Evolutionary conservation across 2,329 filamentous ascomycete genomes (phyloP).

Genomic region (Ophiostoma quercus): DNA sequence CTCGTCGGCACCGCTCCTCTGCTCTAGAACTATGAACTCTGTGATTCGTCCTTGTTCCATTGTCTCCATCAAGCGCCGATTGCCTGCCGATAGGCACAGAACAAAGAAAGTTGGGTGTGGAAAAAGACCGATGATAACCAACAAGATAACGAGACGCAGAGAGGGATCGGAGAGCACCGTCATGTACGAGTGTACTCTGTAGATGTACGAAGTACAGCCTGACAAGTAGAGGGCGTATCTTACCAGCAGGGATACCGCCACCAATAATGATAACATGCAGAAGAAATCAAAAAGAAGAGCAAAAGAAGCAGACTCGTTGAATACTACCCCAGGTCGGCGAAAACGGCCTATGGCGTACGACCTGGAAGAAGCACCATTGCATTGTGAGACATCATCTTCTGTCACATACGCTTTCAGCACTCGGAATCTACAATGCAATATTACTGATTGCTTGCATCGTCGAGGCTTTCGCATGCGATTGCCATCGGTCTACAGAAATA

Average conservation of each 20-base stretch:
- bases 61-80: neutral
- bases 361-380: neutral
- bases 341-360: neutral
- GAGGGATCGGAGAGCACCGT: neutral
- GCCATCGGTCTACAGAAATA: neutral
- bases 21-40: neutral
- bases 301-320: neutral
- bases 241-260: neutral
- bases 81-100: neutral
- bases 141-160: neutral
- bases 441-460: neutral
- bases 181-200: neutral
- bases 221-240: neutral
- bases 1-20: neutral
- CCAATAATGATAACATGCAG: neutral
- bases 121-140: neutral
- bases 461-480: neutral
- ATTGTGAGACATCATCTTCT: neutral
- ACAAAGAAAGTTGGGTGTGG: conserved; percentile 10
- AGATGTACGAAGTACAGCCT: neutral
- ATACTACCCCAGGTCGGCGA: neutral
- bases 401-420: neutral
- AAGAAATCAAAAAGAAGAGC: neutral
- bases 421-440: neutral
- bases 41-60: neutral